A percentile compares a stretch with the other conserved stretches of the same genome.
phyloP scores from a whole-genome alignment of 495 filamentous ascomycete genomes.

The Hypomontagnella submonticulosa region DNA sequence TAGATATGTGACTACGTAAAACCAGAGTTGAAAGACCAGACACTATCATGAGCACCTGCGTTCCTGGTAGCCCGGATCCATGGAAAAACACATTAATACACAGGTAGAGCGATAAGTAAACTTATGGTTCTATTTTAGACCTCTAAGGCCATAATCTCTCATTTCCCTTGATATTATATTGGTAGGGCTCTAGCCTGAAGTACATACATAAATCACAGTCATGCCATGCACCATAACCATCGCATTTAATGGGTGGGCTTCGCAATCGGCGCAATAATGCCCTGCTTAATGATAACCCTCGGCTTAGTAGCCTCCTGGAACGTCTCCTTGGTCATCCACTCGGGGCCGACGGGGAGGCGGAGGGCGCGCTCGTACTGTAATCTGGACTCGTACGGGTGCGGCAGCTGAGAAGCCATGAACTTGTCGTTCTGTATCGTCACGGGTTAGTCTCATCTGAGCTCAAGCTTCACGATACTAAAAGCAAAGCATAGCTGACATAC shows the following conservation, averaged over 20 bases:
- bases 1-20: no score
- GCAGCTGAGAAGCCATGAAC: constrained; percentile 83
- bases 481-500: constrained; percentile 57
- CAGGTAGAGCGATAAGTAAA: no score
- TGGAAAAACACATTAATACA: no score
- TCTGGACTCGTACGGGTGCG: constrained; percentile 85
- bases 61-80: no score
- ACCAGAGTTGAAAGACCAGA: no score
- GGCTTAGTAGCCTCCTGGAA: constrained; percentile 93
- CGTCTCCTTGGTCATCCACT: constrained; percentile 94
- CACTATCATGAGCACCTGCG: no score
- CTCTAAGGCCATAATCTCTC: background rate
- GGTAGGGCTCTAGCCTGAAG: background rate
- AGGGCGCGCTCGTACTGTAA: constrained; percentile 92
- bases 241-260: constrained; percentile 64
- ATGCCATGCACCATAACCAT: background rate
- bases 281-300: constrained; percentile 90
- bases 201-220: no score
- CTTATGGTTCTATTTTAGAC: background rate
- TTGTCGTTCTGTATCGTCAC: constrained; percentile 73
- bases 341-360: constrained; percentile 87
- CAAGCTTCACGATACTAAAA: background rate
- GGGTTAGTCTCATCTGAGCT: constrained; percentile 45
- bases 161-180: background rate
- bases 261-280: constrained; percentile 87